phyloP scores from a whole-genome alignment of 176 grass and related monocot genomes.

The Cenchrus americanus region DNA sequence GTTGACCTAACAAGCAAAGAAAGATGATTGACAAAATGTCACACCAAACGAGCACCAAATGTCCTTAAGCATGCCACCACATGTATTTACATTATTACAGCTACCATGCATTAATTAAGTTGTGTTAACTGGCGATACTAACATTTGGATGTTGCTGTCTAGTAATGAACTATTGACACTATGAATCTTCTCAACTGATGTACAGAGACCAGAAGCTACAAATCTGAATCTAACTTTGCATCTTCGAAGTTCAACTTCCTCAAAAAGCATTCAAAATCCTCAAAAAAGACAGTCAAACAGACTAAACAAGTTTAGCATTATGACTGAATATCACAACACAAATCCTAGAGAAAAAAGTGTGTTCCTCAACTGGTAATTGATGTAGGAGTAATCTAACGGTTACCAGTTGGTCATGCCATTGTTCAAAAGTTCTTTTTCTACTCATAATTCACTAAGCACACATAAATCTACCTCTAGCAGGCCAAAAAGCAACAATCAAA shows the following conservation, averaged over 20 bases:
- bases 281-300: background rate
- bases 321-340: background rate
- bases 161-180: no score
- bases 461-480: background rate
- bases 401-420: background rate
- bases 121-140: background rate
- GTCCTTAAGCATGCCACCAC: background rate
- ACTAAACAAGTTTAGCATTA: background rate
- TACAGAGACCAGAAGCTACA: background rate
- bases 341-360: background rate
- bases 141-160: conserved; percentile 2
- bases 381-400: conserved; percentile 18
- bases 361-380: background rate
- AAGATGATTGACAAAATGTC: conserved; percentile 6
- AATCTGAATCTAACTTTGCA: conserved; percentile 19
- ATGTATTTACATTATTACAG: background rate
- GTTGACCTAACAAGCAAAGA: conserved; percentile 23
- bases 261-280: background rate
- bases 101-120: background rate
- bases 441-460: background rate
- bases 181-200: background rate
- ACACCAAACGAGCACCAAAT: conserved; percentile 28
- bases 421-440: background rate
- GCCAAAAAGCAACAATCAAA: background rate
- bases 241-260: background rate